Evolutionary conservation across 2,329 filamentous ascomycete genomes (phyloP).

Genomic region (Fusarium brachygibbosum): DNA sequence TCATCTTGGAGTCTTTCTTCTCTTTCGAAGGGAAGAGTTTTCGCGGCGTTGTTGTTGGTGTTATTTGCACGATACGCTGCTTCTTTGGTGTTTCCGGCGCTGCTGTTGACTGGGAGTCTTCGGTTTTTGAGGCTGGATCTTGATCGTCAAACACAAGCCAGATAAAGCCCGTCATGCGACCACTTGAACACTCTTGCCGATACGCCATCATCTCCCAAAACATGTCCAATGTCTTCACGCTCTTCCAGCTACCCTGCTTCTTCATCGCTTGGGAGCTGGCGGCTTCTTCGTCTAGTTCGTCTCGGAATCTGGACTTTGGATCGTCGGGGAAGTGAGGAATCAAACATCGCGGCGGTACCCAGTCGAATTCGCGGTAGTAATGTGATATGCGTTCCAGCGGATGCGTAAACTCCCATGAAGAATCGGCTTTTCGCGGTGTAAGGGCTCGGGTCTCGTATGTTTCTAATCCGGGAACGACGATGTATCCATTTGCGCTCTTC

Average conservation of each 20-base stretch:
- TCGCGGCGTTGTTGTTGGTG: constrained; percentile 53
- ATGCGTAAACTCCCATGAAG: constrained; percentile 77
- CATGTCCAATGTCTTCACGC: constrained; percentile 84
- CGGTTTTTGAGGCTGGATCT: constrained; percentile 26
- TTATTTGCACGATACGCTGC: constrained; percentile 43
- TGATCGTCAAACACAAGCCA: constrained; percentile 86
- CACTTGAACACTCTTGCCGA: constrained; percentile 94
- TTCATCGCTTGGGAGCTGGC: constrained; percentile 68
- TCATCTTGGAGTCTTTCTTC: constrained; percentile 16
- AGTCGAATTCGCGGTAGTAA: constrained; percentile 68
- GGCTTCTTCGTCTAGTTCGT: constrained; percentile 89
- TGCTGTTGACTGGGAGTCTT: constrained; percentile 43
- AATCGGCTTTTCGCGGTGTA: constrained; percentile 68
- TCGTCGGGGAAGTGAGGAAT: constrained; percentile 95
- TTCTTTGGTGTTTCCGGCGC: constrained; percentile 54
- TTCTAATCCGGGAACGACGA: constrained; percentile 90
- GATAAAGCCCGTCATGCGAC: constrained; percentile 91
- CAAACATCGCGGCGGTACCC: constrained; percentile 82
- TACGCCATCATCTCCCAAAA: constrained; percentile 99
- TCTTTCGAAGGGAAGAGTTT: constrained; percentile 51
- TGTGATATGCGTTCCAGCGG: constrained; percentile 76
- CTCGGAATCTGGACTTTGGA: constrained; percentile 89
- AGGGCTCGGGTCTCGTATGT: constrained; percentile 83
- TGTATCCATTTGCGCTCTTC: constrained; percentile 76
- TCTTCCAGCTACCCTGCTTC: constrained; percentile 80